Base-by-base conservation (phyloP, 1,284 basidiomycete species). In the Ceratobasidium sp. region DNA sequence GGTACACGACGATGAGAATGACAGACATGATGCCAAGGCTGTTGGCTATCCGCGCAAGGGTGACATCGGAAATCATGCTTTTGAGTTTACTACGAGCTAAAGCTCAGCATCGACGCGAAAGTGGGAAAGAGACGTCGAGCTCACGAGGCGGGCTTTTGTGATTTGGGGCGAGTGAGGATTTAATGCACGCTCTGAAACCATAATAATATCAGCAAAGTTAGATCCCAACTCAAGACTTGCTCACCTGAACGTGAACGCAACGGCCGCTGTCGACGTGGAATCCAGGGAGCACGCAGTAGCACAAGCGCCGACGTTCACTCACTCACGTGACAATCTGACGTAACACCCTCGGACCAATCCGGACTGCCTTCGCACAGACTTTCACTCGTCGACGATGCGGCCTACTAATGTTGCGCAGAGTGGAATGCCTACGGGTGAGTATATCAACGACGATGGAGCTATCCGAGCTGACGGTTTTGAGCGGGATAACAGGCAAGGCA, bases 41-140 rank as follows among this genome's bases (percentile, higher is more conserved):
- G 85, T 96, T 97, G 61, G 95, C 93, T 68, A 97, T 88, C 78
- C 89, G 88, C 83, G 94, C 95, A 25, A 97, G 87, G 17, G 94
- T 94, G 77, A 88, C 85, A 85, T 96, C 91, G 62, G 89, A 90
- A 75, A 96, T 95, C 93, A 86, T 86, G 37, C 9, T 40, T 40
- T 40, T 40, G 37, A 22, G 37, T 66, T 62, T 51, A 25, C 40
- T 46, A 32, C 13, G 43, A 40, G 43, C 59, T 17, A 8, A 13
- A 11, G 54, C 22, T 61, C 25, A 46, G 44, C 49, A 19, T n/a
- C 19, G 22, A 34, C 46, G 3, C 15, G 19, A 43, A 29, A 37
- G 22, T 43, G 13, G 43, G 71, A 52, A 34, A 52, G 56, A 17
- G 9, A 32, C 13, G 34, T 19, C 22, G 46, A 49, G 59, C 71